Evolutionary conservation across 2,329 filamentous ascomycete genomes (phyloP).

Genomic region (Colletotrichum horii): DNA sequence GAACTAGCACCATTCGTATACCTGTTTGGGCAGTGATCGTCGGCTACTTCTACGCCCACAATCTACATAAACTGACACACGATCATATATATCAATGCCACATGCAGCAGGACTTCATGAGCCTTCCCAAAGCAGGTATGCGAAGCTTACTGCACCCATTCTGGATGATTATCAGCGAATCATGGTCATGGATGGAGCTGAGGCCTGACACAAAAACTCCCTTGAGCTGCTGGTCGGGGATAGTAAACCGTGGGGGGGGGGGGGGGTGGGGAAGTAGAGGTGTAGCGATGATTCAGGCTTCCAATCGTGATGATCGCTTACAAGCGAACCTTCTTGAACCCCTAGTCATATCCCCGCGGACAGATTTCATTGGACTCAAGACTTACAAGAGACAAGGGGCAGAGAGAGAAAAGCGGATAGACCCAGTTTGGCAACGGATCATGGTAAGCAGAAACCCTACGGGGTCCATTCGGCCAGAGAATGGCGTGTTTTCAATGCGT

Average conservation of each 20-base stretch:
- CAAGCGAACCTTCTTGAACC: background rate
- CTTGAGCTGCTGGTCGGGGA: background rate
- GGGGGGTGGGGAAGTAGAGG: background rate
- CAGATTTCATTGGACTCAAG: background rate
- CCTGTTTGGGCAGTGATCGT: background rate
- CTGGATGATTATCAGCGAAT: background rate
- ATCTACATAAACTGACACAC: background rate
- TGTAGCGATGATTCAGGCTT: background rate
- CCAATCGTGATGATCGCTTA: background rate
- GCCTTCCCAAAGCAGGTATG: background rate
- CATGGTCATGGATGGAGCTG: background rate
- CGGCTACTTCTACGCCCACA: background rate
- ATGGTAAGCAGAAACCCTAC: background rate
- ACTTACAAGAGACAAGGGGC: background rate
- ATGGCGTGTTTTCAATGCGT: background rate
- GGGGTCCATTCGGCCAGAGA: background rate
- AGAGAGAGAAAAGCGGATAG: background rate
- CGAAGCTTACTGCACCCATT: background rate
- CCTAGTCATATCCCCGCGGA: background rate
- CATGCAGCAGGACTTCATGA: background rate
- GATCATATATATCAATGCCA: background rate
- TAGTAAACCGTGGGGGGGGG: background rate
- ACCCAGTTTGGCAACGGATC: background rate
- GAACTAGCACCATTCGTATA: background rate
- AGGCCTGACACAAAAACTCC: background rate